Evolutionary conservation across 108 stramenopile genomes (phyloP), one percentile per base, ranked within the genome.

Genomic region (Pseudonitzschia pungens): DNA sequence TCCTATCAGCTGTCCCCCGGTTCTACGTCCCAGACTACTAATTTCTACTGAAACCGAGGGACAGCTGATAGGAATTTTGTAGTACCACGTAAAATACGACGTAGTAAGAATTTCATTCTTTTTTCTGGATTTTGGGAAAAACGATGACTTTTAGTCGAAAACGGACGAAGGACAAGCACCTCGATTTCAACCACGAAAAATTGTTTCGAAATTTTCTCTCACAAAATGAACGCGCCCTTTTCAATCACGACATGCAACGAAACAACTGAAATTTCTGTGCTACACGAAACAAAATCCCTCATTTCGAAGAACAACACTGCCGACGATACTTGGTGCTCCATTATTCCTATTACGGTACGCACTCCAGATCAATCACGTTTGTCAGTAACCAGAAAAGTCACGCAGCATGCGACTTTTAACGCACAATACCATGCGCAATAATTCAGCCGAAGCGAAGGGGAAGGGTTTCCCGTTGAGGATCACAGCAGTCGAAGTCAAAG

Each of bases 341-440:
- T 54, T 18, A 24, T 54, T 54, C 24, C 24, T 10, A 54, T 15
- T 54, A 54, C 53, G 8, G 24, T 24, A 24, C 53, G n/a, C 15
- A 14, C 53, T 24, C 24, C n/a, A 9, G 24, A 54, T 24, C 7
- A 54, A 14, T 54, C 15, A 15, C 10, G 0, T 15, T 22, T 8
- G 15, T 24, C 24, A 22, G 15, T 54, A 7, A 24, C 4, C n/a
- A 21, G 22, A 54, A 10, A 54, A 44, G 67, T 1, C 45, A 14
- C 45, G 14, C 50, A 81, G 10, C 33, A 96, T 96, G 94, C 82
- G 95, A 78, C 79, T 97, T 60, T 81, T 96, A 6, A 97, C 95
- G 4, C 96, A 97, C 82, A 97, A 97, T 73, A 86, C 94, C 36
- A 81, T 97, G 65, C 73, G 87, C 59, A 91, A 91, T 64, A 95